Percentiles rank a stretch among this genome's conserved stretches.
phyloP scores from a whole-genome alignment of 306 rosid genomes.

The Malus fusca region DNA sequence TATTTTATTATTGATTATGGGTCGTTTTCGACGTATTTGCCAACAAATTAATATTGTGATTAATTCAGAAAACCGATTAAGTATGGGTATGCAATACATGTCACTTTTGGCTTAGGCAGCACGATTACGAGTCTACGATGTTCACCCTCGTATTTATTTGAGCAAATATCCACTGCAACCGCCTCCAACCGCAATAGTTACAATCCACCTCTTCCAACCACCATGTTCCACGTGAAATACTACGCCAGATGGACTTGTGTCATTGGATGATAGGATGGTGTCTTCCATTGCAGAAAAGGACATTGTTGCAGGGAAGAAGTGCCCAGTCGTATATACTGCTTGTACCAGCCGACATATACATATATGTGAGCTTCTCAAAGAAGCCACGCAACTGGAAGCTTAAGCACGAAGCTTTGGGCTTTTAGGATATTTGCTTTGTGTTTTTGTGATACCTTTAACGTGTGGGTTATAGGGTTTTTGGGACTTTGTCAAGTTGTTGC shows the following conservation, averaged over 20 bases:
- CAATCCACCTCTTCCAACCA: background rate
- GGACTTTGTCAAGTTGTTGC: conserved; percentile 14
- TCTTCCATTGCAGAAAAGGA: background rate
- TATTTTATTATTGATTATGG: background rate
- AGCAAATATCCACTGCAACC: background rate
- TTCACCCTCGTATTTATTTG: background rate
- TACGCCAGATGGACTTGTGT: background rate
- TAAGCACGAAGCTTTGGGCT: conserved; percentile 33
- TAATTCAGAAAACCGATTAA: background rate
- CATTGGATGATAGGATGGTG: conserved; percentile 2
- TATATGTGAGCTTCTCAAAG: conserved; percentile 27
- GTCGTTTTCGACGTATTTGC: background rate
- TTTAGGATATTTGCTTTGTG: background rate
- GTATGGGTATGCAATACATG: background rate
- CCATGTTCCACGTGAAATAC: background rate
- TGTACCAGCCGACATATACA: conserved; percentile 30
- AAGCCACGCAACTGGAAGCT: conserved; percentile 60
- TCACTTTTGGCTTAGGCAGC: conserved; percentile 2
- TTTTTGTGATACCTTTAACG: conserved; percentile 21
- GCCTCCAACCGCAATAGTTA: background rate
- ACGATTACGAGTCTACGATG: background rate
- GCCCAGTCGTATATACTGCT: background rate
- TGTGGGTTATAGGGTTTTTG: conserved; percentile 16
- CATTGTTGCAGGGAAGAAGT: background rate
- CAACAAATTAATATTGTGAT: background rate